Evolutionary conservation across 306 rosid species (phyloP), one percentile per base, ranked within the genome.

Genomic region (Prunus kanzakura): DNA sequence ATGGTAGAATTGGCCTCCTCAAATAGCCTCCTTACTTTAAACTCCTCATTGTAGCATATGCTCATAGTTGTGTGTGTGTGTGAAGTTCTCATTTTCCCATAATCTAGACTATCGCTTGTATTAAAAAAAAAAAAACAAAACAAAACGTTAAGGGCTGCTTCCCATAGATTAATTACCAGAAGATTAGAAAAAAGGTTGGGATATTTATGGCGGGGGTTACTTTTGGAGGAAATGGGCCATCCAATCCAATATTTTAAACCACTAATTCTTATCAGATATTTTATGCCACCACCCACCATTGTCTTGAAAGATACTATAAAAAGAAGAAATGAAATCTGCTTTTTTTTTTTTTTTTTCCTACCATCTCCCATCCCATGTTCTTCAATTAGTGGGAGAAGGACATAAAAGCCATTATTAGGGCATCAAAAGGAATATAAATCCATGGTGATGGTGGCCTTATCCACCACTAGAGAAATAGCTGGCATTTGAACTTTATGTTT

Each of bases 401-500:
- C 47, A 66, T 72, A 75, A 73, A 66, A 61, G 81, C 71, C 89
- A 86, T 80, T 69, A 71, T 74, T 67, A 57, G 63, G 69, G 81
- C 77, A 67, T 82, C 80, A 50, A 77, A 80, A 78, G 77, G 74
- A 84, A 67, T 77, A 74, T 47, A 45, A 72, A 76, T 64, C 82
- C 75, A 77, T 75, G 50, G 79, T 78, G 43, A 38, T 38, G 43
- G 43, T 38, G 61, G 61, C 74, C 27, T 67, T 56, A 82, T 75
- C 82, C 74, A 77, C 79, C 85, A 74, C 74, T 77, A 29, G 51
- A 67, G 45, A 83, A 74, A 66, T 60, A 70, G 76, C 70, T 81
- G 80, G 73, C 76, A 54, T 6, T 13, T 83, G 73, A 76, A 78
- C 80, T 83, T 85, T 81, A 67, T 77, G 80, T 84, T 62, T 46